phyloP scores from a whole-genome alignment of 805 yeast genomes.

The Saccharomycopsis sp. region DNA sequence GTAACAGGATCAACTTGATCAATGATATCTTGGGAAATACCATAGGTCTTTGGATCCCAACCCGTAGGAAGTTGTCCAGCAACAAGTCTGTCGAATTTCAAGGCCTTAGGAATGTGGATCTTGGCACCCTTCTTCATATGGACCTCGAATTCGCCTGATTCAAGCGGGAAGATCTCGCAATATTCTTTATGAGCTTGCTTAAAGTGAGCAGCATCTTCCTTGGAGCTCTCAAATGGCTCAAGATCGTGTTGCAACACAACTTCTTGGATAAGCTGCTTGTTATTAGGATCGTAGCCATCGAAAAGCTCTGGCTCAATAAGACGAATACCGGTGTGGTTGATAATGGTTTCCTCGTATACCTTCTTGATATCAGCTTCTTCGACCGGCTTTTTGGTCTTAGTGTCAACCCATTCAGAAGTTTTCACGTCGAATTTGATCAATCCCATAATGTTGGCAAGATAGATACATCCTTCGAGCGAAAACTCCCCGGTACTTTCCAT shows the following conservation, averaged over 20 bases:
- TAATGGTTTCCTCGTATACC: slow-evolving; percentile 82
- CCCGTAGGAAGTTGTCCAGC: slow-evolving; percentile 89
- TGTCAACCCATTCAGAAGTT: slow-evolving; percentile 95
- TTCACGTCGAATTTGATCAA: slow-evolving; percentile 73
- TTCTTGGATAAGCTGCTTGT: slow-evolving; percentile 91
- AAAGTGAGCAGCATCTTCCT: slow-evolving; percentile 93
- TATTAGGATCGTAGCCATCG: slow-evolving; percentile 88
- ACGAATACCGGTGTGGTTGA: slow-evolving; percentile 95
- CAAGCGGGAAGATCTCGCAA: slow-evolving; percentile 88
- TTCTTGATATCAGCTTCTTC: slow-evolving; percentile 91
- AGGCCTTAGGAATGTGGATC: slow-evolving; percentile 75
- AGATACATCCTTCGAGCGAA: slow-evolving; percentile 95
- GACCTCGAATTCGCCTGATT: slow-evolving; percentile 88
- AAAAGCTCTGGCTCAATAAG: slow-evolving; percentile 93
- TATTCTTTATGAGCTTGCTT: slow-evolving; percentile 88
- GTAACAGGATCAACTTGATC: slow-evolving; percentile 96
- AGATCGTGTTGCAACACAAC: slow-evolving; percentile 93
- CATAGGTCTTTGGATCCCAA: slow-evolving; percentile 93
- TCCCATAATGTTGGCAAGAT: slow-evolving; percentile 99
- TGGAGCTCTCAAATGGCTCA: slow-evolving; percentile 91
- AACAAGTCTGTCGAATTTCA: slow-evolving; percentile 26
- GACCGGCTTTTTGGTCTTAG: slow-evolving; percentile 86
- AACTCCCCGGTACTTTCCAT: slow-evolving; percentile 95
- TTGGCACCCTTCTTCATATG: slow-evolving; percentile 89
- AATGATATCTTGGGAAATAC: slow-evolving; percentile 89